Percentiles rank a stretch among this genome's conserved stretches.
Evolutionary conservation across 305 asterid genomes (phyloP).

Genomic region (Fraxinus sp.): DNA sequence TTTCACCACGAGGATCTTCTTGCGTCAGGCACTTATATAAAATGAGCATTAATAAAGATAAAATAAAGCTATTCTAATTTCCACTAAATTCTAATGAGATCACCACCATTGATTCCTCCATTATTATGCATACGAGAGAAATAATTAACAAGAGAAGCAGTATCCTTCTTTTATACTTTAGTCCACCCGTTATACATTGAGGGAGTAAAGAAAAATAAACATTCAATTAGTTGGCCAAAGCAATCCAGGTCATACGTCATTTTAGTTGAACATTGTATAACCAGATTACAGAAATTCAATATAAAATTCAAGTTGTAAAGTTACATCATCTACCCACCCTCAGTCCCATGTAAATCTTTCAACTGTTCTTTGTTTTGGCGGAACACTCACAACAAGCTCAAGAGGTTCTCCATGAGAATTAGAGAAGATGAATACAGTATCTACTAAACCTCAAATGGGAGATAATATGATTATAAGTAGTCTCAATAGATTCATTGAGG

Average conservation of each 20-base stretch:
- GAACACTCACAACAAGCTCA: neutral
- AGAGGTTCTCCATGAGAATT: neutral
- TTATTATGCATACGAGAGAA: neutral
- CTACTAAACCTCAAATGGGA: neutral
- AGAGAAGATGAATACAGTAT: neutral
- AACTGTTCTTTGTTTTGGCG: neutral
- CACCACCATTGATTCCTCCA: neutral
- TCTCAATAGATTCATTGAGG: neutral
- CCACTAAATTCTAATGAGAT: neutral
- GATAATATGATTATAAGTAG: neutral
- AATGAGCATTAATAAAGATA: neutral
- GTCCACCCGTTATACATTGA: neutral
- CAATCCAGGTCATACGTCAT: neutral
- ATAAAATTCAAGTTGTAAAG: neutral
- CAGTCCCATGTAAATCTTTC: neutral
- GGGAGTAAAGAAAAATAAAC: neutral
- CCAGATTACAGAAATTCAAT: neutral
- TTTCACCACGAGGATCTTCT: neutral
- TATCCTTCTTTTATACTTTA: neutral
- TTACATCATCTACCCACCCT: neutral
- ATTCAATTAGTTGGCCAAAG: neutral
- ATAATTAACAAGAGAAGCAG: neutral
- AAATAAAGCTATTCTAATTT: neutral
- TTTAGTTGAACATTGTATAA: neutral
- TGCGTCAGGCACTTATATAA: neutral